These are phyloP conservation scores for Leccinum rimulosum DNA, from an alignment of 768 basidiomycete genomes.

Conservation along the genomic window DNA sequence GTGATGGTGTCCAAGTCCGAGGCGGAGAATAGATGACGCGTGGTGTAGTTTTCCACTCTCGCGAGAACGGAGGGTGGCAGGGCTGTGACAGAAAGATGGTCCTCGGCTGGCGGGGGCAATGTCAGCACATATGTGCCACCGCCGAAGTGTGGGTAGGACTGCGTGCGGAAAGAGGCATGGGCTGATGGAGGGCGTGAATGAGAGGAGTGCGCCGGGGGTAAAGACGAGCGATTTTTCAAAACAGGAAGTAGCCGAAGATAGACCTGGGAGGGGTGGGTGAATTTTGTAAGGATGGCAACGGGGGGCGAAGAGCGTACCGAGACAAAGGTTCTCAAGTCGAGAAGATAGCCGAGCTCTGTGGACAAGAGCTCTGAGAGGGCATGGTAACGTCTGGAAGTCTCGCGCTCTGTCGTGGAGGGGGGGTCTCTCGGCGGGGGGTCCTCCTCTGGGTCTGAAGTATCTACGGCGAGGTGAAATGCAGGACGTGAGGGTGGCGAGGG, in stretches of 20 bases:
- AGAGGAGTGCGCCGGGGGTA: constrained; percentile 21
- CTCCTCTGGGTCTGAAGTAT: constrained; percentile 19
- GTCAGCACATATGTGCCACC: constrained; percentile 10
- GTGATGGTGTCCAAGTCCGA: constrained; percentile 56
- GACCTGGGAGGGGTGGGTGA: constrained; percentile 42
- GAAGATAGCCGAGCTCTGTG: constrained; percentile 81
- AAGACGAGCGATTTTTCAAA: constrained; percentile 33
- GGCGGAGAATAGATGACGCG: constrained; percentile 55
- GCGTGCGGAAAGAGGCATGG: constrained; percentile 44
- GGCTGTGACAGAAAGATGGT: constrained; percentile 2
- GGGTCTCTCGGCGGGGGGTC: constrained; percentile 7
- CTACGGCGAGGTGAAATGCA: constrained; percentile 17
- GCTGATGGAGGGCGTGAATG: constrained; percentile 38
- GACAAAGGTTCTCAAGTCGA: constrained; percentile 75
- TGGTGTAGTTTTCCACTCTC: constrained; percentile 33
- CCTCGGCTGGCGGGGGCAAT: constrained; percentile 19
- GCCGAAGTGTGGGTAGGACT: constrained; percentile 40
- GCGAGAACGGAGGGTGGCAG: constrained; percentile 12
- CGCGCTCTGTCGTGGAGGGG: constrained; percentile 18
- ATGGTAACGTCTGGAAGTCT: constrained; percentile 56
- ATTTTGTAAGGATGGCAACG: not conserved
- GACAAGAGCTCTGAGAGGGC: constrained; percentile 81
- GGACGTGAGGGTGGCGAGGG: constrained; percentile 1
- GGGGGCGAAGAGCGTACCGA: constrained; percentile 46
- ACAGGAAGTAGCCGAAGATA: constrained; percentile 60